Evolutionary conservation across 2,329 filamentous ascomycete species (phyloP), one percentile per base, ranked within the genome.

Genomic region (Mollisiaceae sp.): DNA sequence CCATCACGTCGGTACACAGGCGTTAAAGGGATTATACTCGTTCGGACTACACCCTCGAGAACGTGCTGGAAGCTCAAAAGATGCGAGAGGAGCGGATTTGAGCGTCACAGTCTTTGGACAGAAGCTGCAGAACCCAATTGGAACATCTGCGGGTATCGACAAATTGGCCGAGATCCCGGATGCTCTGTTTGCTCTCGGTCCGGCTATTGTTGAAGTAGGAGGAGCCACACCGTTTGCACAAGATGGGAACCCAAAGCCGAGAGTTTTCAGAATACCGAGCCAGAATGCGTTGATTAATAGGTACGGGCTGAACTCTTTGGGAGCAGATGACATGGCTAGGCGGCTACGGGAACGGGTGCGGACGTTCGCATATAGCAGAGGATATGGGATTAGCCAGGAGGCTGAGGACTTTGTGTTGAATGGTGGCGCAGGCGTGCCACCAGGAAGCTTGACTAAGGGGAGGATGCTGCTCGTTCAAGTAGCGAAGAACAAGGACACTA

Each of bases 401-500:
- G 85, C 86, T 0, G 93, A 96, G 79, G 80, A 84, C 52, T 83
- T 87, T 14, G 89, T 99, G 0, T 81, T 98, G 43, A 84, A 95
- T 71, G 93, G 93, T 24, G 86, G 89, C 63, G 91, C 89, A 74
- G 86, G 79, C 43, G 92, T 97, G 0, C 92, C 93, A 0, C 89
- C 93, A 0, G 92, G 95, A n/a, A 92, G 91, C 78, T 81, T 99
- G 72, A 80, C 82, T 15, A 82, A 88, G 0, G 94, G 94, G 15
- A 88, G 90, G 65, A 83, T 99, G 67, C 83, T 99, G 65, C 90
- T 92, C 18, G 93, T 99, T 20, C 95, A 99, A 80, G 88, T 98
- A 50, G 94, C 94, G 60, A 99, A 99, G 87, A 98, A 98, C 81
- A 98, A 97, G 82, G 84, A 87, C 56, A 99, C 95, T 0, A 88